Evolutionary conservation across 371 early-diverging fungal genomes (phyloP).

Genomic region (Mortierella polycephala): DNA sequence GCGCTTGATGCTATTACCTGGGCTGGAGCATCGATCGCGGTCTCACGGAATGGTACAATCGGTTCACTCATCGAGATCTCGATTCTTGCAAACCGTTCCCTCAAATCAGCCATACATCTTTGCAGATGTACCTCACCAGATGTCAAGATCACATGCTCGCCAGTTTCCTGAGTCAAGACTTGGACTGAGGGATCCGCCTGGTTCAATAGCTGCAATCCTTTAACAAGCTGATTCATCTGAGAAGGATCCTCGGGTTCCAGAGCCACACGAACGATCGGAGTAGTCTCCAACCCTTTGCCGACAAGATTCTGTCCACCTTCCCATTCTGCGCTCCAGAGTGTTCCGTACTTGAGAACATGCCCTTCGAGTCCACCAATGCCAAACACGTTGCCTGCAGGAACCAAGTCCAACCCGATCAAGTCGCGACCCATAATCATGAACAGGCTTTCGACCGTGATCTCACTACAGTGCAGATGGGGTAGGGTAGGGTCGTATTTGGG

Average conservation of each 20-base stretch:
- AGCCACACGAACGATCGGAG: constrained; percentile 96
- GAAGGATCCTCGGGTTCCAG: constrained; percentile 90
- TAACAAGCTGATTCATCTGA: constrained; percentile 86
- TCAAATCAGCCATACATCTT: constrained; percentile 93
- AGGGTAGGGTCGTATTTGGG: constrained; percentile 88
- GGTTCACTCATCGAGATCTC: constrained; percentile 94
- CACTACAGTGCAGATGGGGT: constrained; percentile 73
- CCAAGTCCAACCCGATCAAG: constrained; percentile 80
- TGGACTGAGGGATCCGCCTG: constrained; percentile 96
- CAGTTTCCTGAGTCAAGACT: constrained; percentile 90
- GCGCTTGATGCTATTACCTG: constrained; percentile 38
- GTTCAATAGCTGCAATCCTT: constrained; percentile 89
- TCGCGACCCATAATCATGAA: constrained; percentile 98
- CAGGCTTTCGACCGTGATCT: constrained; percentile 79
- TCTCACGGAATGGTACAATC: constrained; percentile 98
- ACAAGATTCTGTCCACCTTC: constrained; percentile 68
- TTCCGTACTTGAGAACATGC: constrained; percentile 91
- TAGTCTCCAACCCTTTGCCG: constrained; percentile 62
- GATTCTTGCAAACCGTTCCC: constrained; percentile 93
- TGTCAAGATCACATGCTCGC: constrained; percentile 95
- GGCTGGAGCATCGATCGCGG: constrained; percentile 62
- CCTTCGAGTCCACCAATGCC: constrained; percentile 94
- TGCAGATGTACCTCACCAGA: constrained; percentile 95
- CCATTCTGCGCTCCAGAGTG: constrained; percentile 74
- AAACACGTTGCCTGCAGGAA: constrained; percentile 96